Evolutionary conservation across 2,329 filamentous ascomycete species (phyloP).

Genomic region (Cladosporium sp.): DNA sequence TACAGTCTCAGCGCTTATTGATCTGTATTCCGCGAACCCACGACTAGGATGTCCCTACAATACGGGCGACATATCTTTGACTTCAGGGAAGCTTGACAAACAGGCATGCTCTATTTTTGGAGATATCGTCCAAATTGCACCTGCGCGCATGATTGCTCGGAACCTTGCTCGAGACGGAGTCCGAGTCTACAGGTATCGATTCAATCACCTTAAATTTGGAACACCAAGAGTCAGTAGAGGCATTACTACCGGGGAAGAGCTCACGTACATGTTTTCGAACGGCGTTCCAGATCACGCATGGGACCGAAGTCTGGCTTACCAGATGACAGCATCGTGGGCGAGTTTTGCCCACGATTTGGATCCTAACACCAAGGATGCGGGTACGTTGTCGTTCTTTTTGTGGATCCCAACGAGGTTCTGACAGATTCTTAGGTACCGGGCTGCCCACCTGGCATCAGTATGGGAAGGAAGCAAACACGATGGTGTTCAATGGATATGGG

Average conservation of each 20-base stretch:
- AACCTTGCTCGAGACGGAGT: conserved; percentile 12
- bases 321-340: neutral
- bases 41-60: neutral
- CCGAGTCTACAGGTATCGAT: conserved; percentile 40
- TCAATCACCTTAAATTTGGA: conserved; percentile 39
- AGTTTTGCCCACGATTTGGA: neutral
- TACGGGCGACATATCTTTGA: neutral
- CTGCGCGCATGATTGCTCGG: conserved; percentile 16
- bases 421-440: neutral
- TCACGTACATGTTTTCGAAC: neutral
- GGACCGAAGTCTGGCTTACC: neutral
- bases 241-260: neutral
- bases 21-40: neutral
- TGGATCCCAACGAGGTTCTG: neutral
- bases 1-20: neutral
- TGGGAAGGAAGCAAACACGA: neutral
- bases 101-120: neutral
- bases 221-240: conserved; percentile 20
- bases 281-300: neutral
- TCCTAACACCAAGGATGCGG: neutral
- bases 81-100: neutral
- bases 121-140: neutral
- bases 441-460: neutral
- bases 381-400: neutral
- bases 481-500: neutral